A percentile compares a stretch with the other conserved stretches of the same genome.
phyloP scores from a whole-genome alignment of 495 filamentous ascomycete species.

The Aspergillus affinis region DNA sequence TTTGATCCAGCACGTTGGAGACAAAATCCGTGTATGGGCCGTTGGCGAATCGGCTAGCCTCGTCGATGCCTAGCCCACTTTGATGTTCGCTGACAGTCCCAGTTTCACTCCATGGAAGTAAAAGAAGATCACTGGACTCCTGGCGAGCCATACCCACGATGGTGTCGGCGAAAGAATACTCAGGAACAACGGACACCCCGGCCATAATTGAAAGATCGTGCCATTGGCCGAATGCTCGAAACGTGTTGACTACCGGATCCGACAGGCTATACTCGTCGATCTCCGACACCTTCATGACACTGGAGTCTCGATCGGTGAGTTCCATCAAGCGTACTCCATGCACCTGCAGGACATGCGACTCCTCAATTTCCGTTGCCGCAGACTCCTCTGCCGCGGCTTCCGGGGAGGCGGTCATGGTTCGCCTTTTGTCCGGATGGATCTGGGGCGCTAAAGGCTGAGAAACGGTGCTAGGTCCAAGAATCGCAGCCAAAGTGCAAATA shows the following conservation, averaged over 20 bases:
- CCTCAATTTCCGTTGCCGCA: conserved; percentile 21
- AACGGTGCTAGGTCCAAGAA: conserved; percentile 50
- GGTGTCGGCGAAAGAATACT: conserved; percentile 74
- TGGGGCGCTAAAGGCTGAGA: conserved; percentile 32
- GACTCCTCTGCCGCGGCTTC: conserved; percentile 34
- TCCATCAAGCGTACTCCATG: conserved; percentile 85
- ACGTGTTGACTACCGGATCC: conserved; percentile 91
- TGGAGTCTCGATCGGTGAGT: conserved; percentile 88
- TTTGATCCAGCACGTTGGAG: conserved; percentile 56
- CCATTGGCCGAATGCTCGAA: conserved; percentile 82
- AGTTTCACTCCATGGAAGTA: conserved; percentile 91
- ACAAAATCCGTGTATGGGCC: conserved; percentile 65
- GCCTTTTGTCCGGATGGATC: conserved; percentile 49
- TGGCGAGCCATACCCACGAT: conserved; percentile 67
- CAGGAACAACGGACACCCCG: conserved; percentile 72
- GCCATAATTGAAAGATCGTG: conserved; percentile 83
- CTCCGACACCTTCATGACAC: conserved; percentile 92
- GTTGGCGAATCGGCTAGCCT: conserved; percentile 32
- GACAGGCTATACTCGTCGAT: conserved; percentile 70
- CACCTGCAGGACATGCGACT: conserved; percentile 61
- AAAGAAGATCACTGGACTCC: conserved; percentile 70
- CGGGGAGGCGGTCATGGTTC: conserved; percentile 11
- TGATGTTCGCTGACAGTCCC: conserved; percentile 65
- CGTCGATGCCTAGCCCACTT: conserved; percentile 30
- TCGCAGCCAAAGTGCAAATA: conserved; percentile 78